These are phyloP conservation scores for Cyclotella kingstonii DNA, from an alignment of 108 stramenopile species.

Conservation along the genomic window DNA sequence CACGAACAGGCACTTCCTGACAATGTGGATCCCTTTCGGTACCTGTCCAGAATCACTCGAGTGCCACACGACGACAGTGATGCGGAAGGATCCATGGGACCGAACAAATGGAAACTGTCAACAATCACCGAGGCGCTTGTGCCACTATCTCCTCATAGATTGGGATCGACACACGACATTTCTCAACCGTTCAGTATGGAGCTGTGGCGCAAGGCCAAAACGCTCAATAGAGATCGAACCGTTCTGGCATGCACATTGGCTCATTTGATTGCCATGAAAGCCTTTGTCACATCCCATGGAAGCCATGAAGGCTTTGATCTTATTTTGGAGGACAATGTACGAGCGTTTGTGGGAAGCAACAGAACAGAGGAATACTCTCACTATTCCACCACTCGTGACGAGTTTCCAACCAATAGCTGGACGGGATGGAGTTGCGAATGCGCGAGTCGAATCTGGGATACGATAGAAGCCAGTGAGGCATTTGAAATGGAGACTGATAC, in stretches of 20 bases:
- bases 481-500: background rate
- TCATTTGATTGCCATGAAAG: slow-evolving; percentile 81
- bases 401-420: background rate
- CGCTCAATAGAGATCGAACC: slow-evolving; percentile 72
- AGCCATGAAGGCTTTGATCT: slow-evolving; percentile 59
- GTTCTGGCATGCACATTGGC: slow-evolving; percentile 82
- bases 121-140: slow-evolving; percentile 33
- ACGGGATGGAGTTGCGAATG: slow-evolving; percentile 48
- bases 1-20: slow-evolving; percentile 17
- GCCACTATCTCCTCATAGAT: slow-evolving; percentile 52
- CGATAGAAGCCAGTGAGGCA: slow-evolving; percentile 38
- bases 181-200: slow-evolving; percentile 70
- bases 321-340: slow-evolving; percentile 86
- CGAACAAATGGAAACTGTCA: slow-evolving; percentile 22
- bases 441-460: slow-evolving; percentile 62
- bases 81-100: too few relatives aligned
- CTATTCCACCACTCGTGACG: background rate
- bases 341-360: slow-evolving; percentile 42
- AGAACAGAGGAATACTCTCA: background rate
- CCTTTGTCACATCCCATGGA: slow-evolving; percentile 34
- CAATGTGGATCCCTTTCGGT: slow-evolving; percentile 36
- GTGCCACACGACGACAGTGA: too few relatives aligned
- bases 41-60: slow-evolving; percentile 19
- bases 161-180: slow-evolving; percentile 55
- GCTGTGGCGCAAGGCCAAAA: slow-evolving; percentile 81